A percentile compares a stretch with the other conserved stretches of the same genome.
Evolutionary conservation across 768 basidiomycete species (phyloP).

Genomic region (Collybia mongolica): DNA sequence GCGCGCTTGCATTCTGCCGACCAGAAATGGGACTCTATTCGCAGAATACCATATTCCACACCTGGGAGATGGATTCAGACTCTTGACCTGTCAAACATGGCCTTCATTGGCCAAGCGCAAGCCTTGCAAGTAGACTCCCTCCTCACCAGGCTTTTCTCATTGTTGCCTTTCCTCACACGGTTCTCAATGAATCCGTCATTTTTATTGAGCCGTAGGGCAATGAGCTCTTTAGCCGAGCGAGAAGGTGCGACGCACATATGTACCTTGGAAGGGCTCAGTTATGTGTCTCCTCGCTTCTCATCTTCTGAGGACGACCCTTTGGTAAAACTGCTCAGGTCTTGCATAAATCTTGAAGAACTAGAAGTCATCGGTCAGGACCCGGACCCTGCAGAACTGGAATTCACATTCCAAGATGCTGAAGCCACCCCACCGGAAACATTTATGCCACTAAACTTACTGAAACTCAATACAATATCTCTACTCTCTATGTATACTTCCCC

Average conservation of each 20-base stretch:
- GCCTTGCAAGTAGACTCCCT: conserved; percentile 59
- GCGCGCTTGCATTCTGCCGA: conserved; percentile 61
- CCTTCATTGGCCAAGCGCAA: conserved; percentile 42
- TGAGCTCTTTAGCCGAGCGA: conserved; percentile 50
- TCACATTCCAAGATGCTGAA: conserved; percentile 20
- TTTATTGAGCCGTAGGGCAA: conserved; percentile 57
- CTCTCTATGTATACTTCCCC: conserved; percentile 69
- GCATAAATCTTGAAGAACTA: conserved; percentile 58
- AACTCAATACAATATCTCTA: conserved; percentile 57
- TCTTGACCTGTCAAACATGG: conserved; percentile 66
- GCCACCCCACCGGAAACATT: conserved; percentile 30
- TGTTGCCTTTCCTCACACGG: conserved; percentile 61
- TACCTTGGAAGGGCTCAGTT: conserved; percentile 54
- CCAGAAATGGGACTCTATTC: conserved; percentile 83
- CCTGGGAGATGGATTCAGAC: conserved; percentile 85
- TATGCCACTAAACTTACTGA: conserved; percentile 50
- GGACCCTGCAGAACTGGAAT: conserved; percentile 50
- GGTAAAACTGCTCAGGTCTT: conserved; percentile 53
- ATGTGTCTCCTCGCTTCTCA: conserved; percentile 34
- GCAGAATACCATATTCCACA: conserved; percentile 81
- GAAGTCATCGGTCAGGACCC: conserved; percentile 62
- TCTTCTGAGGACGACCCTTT: conserved; percentile 52
- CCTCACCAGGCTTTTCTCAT: conserved; percentile 61
- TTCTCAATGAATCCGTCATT: conserved; percentile 57
- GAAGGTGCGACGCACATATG: conserved; percentile 50